Evolutionary conservation across 768 basidiomycete species (phyloP).

Genomic region (Coprinopsis marcescibilis): DNA sequence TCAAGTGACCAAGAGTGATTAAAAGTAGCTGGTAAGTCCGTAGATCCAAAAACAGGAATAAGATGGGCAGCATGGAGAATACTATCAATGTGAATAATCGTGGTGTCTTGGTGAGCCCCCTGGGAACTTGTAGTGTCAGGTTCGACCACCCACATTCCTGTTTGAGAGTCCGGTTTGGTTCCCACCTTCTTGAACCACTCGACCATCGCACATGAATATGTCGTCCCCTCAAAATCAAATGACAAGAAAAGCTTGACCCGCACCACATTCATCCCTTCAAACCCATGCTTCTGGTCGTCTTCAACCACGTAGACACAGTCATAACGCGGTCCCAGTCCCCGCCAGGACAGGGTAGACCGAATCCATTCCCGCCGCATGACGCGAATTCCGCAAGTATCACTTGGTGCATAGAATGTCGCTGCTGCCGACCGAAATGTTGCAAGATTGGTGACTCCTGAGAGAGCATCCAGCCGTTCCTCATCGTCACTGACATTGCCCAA

Average conservation of each 20-base stretch:
- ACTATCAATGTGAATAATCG: slow-evolving; percentile 25
- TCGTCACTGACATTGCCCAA: no score
- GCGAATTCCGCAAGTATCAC: not conserved
- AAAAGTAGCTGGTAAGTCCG: slow-evolving; percentile 15
- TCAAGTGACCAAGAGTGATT: slow-evolving; percentile 18
- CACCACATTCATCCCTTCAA: slow-evolving; percentile 22
- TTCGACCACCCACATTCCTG: slow-evolving; percentile 28
- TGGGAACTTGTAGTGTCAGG: slow-evolving; percentile 23
- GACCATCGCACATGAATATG: slow-evolving; percentile 24
- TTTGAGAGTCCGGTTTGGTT: slow-evolving; percentile 17
- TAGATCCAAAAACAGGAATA: slow-evolving; percentile 19
- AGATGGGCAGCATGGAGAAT: slow-evolving; percentile 27
- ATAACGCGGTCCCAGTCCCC: slow-evolving; percentile 17
- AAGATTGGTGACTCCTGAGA: no score
- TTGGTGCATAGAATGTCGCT: not conserved
- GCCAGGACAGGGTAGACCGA: slow-evolving; percentile 23
- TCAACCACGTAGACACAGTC: slow-evolving; percentile 27
- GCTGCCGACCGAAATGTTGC: not conserved
- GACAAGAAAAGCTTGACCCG: slow-evolving; percentile 24
- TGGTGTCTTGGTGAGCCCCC: slow-evolving; percentile 9
- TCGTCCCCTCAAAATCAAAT: slow-evolving; percentile 12
- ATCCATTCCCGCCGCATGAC: slow-evolving; percentile 14
- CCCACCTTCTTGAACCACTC: slow-evolving; percentile 20
- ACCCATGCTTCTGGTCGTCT: slow-evolving; percentile 11
- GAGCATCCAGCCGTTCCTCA: no score